Base-by-base conservation (phyloP, 305 asterid species). In the Ruellia speciosa region DNA sequence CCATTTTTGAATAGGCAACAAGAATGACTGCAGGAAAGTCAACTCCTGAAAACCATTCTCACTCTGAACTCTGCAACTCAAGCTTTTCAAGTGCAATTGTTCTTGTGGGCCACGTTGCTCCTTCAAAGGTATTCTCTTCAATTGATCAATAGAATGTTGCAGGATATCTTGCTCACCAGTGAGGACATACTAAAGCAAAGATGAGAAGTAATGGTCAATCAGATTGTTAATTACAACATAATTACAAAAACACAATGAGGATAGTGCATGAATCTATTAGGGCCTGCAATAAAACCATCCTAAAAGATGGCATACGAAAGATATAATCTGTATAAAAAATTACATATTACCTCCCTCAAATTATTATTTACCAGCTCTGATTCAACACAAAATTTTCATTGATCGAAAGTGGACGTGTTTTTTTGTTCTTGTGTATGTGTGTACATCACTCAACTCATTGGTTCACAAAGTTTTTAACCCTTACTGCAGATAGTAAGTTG, bases 71-170 rank as follows among this genome's bases (percentile, higher is more conserved):
- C 82, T 82, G 70, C 90, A 81, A 60, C 79, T 78, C 81, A 88
- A 75, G 81, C 86, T 92, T 76, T 85, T 92, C 80, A 92, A 81
- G 77, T 88, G 99, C 75, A 82, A 57, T 70, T 85, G 84, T 73
- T 92, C 99, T 69, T 88, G 95, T 60, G 88, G 84, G 52, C 99
- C 99, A 67, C 96, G 79, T 72, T 92, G 96, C 75, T 92, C 99
- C 87, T 84, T 92, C 53, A 84, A 58, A 43, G 99, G 97, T 71
- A 92, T 81, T 79, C 79, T 92, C 77, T 86, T 92, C 80, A 92
- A 81, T 72, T 86, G 94, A 18, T 77, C 78, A 60, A 92, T 84
- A 69, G 95, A 87, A 79, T 78, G 82, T 71, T 70, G 87, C 75
- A 92, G 69, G 61, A 88, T 68, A 63, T 83, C 93, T 75, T 71